Conservation (phyloP, 257 asterid genomes). For the Leonotis leonurus region DNA sequence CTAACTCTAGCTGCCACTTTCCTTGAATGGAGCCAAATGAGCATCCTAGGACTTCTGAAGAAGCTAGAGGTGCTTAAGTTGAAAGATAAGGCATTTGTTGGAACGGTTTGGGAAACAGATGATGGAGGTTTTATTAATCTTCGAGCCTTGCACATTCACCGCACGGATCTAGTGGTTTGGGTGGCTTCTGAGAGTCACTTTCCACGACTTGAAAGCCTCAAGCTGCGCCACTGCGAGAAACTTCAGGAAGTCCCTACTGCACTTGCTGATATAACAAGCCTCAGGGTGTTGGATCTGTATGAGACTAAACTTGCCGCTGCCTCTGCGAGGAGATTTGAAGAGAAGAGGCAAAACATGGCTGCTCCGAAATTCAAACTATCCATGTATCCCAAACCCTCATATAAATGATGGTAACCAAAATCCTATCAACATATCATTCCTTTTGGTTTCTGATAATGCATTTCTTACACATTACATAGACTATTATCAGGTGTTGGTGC, state of each 20-base stretch:
- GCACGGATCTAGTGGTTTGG: background rate
- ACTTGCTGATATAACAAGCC: background rate
- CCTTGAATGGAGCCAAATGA: background rate
- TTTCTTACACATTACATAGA: too few relatives aligned
- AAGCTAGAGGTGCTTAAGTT: background rate
- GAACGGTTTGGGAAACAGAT: background rate
- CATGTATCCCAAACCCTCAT: too few relatives aligned
- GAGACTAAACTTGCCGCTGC: background rate
- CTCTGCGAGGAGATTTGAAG: background rate
- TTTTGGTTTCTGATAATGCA: too few relatives aligned
- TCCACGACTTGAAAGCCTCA: background rate
- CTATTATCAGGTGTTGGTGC: too few relatives aligned
- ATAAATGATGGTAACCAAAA: too few relatives aligned
- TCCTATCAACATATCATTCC: too few relatives aligned
- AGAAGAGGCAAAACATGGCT: background rate
- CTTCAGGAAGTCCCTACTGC: background rate
- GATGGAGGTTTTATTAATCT: background rate
- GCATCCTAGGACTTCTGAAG: background rate
- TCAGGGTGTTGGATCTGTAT: background rate
- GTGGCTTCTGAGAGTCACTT: background rate
- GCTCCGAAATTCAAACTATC: too few relatives aligned
- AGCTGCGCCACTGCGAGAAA: background rate
- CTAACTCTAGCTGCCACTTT: slow-evolving; percentile 3
- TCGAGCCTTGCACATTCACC: background rate
- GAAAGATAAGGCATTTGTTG: background rate